Evolutionary conservation across 176 grass and related monocot genomes (phyloP), one percentile per base, ranked within the genome.

Genomic region (Carex scoparia): DNA sequence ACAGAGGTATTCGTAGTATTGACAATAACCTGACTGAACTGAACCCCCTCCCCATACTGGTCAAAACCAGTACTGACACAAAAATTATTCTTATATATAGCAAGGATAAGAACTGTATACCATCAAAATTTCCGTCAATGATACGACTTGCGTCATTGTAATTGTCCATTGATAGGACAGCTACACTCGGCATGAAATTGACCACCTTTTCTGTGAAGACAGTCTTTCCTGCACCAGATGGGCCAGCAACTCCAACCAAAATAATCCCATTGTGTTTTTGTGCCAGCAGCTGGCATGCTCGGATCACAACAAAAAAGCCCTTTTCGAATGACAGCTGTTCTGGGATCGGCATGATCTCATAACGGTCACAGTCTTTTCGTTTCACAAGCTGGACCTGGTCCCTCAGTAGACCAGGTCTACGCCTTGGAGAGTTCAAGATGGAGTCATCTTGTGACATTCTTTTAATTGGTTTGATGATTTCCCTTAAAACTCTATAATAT

Each of bases 61-160:
- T 46, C 44, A 46, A 46, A 79, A 76, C 19, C 11, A 76, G 5
- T 65, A 65, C 44, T 65, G 64, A 69, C 18, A 67, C 65, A 69
- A 83, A 67, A 38, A 32, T 4, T 54, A 69, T 55, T 67, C 40
- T 67, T 54, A 69, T 54, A 69, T 37, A 69, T 37, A 33, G 9
- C 35, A 8, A 10, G 16, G 37, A 2, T 79, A 53, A 88, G 48
- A 35, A 51, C 69, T 31, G 13, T 31, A 66, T 92, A 99, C 96
- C 96, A 91, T 99, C 96, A 84, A 99, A 99, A 86, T 99, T 99
- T 59, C 93, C 96, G 51, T 99, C 96, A 2, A 99, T 90, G 65
- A 99, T 92, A 63, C 91, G 91, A 73, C 91, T 95, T 4, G 88
- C 84, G 63, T 99, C 96, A 82, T 95, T 95, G 69, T 99, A 99